Base-by-base conservation (phyloP, 305 asterid genomes). In the Solanum aculeatissimum region DNA sequence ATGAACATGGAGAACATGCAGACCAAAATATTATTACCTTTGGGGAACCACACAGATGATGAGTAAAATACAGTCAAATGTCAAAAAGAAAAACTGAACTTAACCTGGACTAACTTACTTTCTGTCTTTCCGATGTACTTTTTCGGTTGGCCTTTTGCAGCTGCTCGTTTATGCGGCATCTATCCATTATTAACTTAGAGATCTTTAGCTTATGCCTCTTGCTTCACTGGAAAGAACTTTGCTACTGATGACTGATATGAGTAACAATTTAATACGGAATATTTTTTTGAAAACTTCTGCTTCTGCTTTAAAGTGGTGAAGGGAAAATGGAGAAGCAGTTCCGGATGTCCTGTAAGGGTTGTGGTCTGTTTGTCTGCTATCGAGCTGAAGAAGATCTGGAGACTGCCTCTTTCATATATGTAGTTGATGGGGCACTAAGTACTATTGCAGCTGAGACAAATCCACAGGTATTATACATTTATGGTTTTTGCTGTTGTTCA, bases 401-500 rank as follows among this genome's bases (percentile, higher is more conserved):
- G 82, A 89, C 98, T 87, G 90, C 98, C 80, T 89, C 99, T 23
- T 83, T 91, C 83, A 88, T 97, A 83, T 97, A 95, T 90, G 97
- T 94, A 62, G 93, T 95, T 88, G 99, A 97, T 90, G 99, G 99
- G 82, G 97, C 98, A 7, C 97, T 95, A 63, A 97, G 99, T 87
- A 90, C 98, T 84, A 92, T 97, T 83, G 97, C 99, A 84, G 98
- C 99, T 88, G 98, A 97, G 91, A 95, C 98, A 68, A 97, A 95
- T 91, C 98, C 98, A 58, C 99, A 95, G 93, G 99, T 91, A 91
- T 75, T 83, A 69, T 68, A 32, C 49, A 19, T 84, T 49, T 47
- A 21, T 14, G 29, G 81, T 54, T n/a, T 72, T 82, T 14, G 53
- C 47, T 19, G 42, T 29, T 77, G 29, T 29, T 51, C 47, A 27